A percentile compares a stretch with the other conserved stretches of the same genome.
Evolutionary conservation across 108 stramenopile species (phyloP).

Genomic region (Nannochloropsis gaditana): DNA sequence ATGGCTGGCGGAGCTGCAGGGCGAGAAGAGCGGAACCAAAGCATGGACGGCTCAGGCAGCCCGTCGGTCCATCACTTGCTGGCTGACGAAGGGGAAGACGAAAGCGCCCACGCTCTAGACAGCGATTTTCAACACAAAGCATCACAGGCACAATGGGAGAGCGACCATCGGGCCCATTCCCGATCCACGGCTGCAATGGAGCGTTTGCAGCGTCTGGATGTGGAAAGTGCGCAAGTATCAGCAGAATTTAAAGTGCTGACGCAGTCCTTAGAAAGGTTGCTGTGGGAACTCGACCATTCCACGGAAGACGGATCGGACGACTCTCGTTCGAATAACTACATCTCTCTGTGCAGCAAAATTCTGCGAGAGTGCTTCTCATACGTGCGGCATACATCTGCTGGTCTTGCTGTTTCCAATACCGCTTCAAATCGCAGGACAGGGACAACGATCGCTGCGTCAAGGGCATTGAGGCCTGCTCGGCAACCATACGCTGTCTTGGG

Average conservation of each 20-base stretch:
- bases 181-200: not conserved
- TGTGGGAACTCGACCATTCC: not conserved
- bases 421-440: no score
- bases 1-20: not conserved
- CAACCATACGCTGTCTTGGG: no score
- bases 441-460: no score
- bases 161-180: not conserved
- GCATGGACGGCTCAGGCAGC: not conserved
- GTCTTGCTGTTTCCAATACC: no score
- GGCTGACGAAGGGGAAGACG: not conserved
- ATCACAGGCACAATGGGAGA: not conserved
- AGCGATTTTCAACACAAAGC: not conserved
- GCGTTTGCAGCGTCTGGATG: not conserved
- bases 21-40: not conserved
- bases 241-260: not conserved
- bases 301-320: not conserved
- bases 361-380: not conserved
- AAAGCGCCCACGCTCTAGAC: not conserved
- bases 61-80: not conserved
- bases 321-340: not conserved
- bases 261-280: conserved; percentile 1
- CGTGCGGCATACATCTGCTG: not conserved
- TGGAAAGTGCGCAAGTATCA: not conserved
- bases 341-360: not conserved
- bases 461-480: no score